phyloP scores from a whole-genome alignment of 495 filamentous ascomycete species.

The Corynascus novoguineensis region DNA sequence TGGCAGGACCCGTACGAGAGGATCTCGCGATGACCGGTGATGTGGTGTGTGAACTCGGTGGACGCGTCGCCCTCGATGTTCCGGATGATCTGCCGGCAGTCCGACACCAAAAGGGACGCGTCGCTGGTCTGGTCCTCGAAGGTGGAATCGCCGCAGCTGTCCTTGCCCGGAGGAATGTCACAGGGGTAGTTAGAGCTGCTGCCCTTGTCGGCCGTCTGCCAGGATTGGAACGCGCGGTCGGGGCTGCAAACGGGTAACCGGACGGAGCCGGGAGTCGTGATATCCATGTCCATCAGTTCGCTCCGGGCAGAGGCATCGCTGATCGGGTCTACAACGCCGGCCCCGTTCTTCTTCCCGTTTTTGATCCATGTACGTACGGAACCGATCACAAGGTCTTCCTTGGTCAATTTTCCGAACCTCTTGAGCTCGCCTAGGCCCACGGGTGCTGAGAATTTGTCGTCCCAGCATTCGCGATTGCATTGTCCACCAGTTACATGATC shows the following conservation, averaged over 20 bases:
- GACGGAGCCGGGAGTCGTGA: slow-evolving; percentile 30
- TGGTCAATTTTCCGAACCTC: slow-evolving; percentile 21
- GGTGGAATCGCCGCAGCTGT: slow-evolving; percentile 2
- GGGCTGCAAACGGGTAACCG: slow-evolving; percentile 32
- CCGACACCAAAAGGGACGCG: not conserved
- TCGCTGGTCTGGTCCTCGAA: not conserved
- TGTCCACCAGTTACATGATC: not conserved
- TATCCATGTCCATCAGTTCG: slow-evolving; percentile 21
- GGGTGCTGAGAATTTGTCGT: slow-evolving; percentile 19
- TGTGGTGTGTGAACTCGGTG: not conserved
- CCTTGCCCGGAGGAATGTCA: not conserved
- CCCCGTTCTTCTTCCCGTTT: slow-evolving; percentile 32
- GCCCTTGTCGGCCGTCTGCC: slow-evolving; percentile 10
- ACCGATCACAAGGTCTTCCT: slow-evolving; percentile 25
- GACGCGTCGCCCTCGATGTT: slow-evolving; percentile 28
- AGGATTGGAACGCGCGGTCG: slow-evolving; percentile 20
- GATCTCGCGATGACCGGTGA: not conserved
- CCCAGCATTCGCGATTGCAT: slow-evolving; percentile 5
- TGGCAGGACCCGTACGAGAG: not conserved
- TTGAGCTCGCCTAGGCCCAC: slow-evolving; percentile 20
- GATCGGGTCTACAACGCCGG: slow-evolving; percentile 16
- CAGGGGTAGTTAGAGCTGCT: slow-evolving; percentile 10
- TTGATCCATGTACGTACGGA: slow-evolving; percentile 26
- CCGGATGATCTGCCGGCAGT: slow-evolving; percentile 24
- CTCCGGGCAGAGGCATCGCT: slow-evolving; percentile 16